These are phyloP conservation scores for Paramecium caudatum DNA, from an alignment of 73 alveolate genomes.

Conservation along the genomic window DNA sequence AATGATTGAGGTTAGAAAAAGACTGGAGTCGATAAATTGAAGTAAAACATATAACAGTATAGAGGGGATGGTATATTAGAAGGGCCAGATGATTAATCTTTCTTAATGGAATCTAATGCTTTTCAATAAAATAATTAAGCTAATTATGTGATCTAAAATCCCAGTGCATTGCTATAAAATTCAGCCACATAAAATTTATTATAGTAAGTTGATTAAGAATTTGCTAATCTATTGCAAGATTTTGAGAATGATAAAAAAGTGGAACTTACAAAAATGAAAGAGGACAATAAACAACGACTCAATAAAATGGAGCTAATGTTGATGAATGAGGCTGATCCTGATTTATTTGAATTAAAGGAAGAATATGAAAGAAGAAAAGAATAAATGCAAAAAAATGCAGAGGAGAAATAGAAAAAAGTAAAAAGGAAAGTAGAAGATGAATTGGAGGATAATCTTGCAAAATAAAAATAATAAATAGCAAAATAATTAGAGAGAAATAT, in stretches of 20 bases:
- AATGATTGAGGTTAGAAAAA: background rate
- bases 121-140: background rate
- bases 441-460: background rate
- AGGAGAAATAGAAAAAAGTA: constrained; percentile 28
- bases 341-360: constrained; percentile 59
- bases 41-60: background rate
- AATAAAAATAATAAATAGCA: background rate
- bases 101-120: background rate
- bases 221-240: background rate
- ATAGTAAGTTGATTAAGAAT: constrained; percentile 44
- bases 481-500: constrained; percentile 23
- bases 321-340: constrained; percentile 65
- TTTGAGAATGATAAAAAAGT: constrained; percentile 10
- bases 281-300: constrained; percentile 1
- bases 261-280: background rate
- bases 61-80: background rate
- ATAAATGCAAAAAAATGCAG: background rate
- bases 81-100: background rate
- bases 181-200: constrained; percentile 56
- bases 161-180: background rate
- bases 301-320: constrained; percentile 55
- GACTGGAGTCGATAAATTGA: constrained; percentile 32
- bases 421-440: constrained; percentile 47
- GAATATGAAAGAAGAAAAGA: background rate
- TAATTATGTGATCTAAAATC: background rate